Percentiles rank a stretch among this genome's conserved stretches.
These are phyloP conservation scores for Parachaetomium inaequale DNA, from an alignment of 495 filamentous ascomycete genomes.

Conservation along the genomic window DNA sequence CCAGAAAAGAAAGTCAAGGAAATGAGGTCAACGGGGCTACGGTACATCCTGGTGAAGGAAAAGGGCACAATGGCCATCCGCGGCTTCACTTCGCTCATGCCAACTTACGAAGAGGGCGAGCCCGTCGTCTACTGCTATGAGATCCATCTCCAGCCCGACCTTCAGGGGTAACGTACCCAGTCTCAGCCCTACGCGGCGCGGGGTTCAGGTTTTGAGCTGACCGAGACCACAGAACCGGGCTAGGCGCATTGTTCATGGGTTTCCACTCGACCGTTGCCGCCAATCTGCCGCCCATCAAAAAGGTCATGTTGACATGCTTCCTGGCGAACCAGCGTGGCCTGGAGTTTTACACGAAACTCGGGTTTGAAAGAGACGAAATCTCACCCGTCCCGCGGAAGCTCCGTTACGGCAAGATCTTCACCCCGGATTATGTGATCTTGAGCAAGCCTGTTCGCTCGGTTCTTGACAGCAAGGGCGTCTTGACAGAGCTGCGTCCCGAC, in stretches of 20 bases:
- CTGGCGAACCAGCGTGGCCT: conserved; percentile 58
- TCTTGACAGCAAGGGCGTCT: background rate
- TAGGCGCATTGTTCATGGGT: conserved; percentile 44
- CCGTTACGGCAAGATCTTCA: conserved; percentile 60
- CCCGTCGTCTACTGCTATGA: conserved; percentile 86
- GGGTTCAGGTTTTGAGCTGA: background rate
- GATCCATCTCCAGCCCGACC: conserved; percentile 61
- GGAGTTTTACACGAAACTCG: conserved; percentile 63
- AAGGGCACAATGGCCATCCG: conserved; percentile 31
- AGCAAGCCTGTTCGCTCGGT: conserved; percentile 50
- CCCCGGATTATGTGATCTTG: conserved; percentile 67
- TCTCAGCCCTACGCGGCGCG: background rate
- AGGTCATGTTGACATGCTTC: conserved; percentile 86
- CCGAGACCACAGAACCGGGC: conserved; percentile 39
- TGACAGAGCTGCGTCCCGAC: background rate
- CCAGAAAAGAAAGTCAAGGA: conserved; percentile 64
- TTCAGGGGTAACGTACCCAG: conserved; percentile 44
- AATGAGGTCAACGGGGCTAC: conserved; percentile 69
- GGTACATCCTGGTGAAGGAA: conserved; percentile 59
- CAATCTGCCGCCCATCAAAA: conserved; percentile 54
- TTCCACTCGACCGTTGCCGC: conserved; percentile 41
- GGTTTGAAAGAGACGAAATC: conserved; percentile 64
- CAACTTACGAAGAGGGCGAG: conserved; percentile 70
- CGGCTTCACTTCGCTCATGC: conserved; percentile 79
- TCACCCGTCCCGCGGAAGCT: conserved; percentile 60